phyloP scores from a whole-genome alignment of 306 rosid species.

The Quercus ilex region DNA sequence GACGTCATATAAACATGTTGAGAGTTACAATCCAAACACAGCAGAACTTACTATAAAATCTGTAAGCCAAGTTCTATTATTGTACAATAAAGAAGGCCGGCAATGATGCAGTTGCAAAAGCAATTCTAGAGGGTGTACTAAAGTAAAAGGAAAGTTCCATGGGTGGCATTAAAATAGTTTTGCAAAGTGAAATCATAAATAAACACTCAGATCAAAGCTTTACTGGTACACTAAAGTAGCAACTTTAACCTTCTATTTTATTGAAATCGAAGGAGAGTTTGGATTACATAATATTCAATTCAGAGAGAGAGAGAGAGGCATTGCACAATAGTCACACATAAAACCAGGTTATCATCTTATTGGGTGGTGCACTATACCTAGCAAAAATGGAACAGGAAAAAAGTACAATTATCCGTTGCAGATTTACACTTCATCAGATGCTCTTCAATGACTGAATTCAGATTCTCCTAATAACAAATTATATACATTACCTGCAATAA shows the following conservation, averaged over 20 bases:
- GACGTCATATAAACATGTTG: no score
- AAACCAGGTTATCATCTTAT: conserved; percentile 23
- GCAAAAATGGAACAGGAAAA: conserved; percentile 14
- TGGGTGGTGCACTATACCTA: conserved; percentile 30
- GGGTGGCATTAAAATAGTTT: no score
- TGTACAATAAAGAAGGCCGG: no score
- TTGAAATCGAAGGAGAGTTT: conserved; percentile 7
- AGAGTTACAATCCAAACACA: no score
- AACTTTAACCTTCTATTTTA: conserved; percentile 16
- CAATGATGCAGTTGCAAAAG: no score
- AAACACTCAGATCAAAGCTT: no score
- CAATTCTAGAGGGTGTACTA: no score
- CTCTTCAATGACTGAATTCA: conserved; percentile 37
- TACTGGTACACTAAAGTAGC: no score
- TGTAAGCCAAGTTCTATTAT: no score
- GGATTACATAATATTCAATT: background rate
- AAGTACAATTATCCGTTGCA: conserved; percentile 33
- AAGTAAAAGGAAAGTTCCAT: no score
- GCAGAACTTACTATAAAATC: no score
- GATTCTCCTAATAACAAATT: conserved; percentile 18
- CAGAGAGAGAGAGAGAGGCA: conserved; percentile 11
- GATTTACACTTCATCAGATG: conserved; percentile 54
- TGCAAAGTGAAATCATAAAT: no score
- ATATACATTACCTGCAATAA: conserved; percentile 44
- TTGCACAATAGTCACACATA: conserved; percentile 24